These are phyloP conservation scores for Candida rishiriensis DNA, from an alignment of 805 yeast species.

Conservation along the genomic window DNA sequence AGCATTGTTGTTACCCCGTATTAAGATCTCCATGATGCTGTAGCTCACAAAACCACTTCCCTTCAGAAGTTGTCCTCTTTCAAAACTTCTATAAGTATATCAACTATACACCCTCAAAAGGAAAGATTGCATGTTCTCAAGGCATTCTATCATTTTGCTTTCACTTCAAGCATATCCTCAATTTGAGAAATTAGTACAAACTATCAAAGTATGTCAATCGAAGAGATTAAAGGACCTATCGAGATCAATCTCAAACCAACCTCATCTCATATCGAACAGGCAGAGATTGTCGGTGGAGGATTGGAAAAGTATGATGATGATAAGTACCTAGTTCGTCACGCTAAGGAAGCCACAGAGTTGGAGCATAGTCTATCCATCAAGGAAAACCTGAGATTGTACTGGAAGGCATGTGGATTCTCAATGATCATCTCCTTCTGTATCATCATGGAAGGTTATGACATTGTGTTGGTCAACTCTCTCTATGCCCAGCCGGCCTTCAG, in stretches of 20 bases:
- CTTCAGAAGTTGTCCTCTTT: no score
- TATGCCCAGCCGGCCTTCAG: constrained; percentile 33
- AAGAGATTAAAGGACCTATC: not conserved
- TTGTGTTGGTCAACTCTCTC: constrained; percentile 32
- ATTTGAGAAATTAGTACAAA: no score
- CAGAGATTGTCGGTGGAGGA: not conserved
- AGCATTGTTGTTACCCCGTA: no score
- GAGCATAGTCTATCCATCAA: constrained; percentile 1
- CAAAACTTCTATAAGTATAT: no score
- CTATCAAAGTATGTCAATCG: no score
- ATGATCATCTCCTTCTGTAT: constrained; percentile 34
- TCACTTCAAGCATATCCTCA: no score
- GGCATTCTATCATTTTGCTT: no score
- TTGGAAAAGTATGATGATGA: constrained; percentile 2
- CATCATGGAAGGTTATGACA: constrained; percentile 42
- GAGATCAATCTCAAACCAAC: not conserved
- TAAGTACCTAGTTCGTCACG: constrained; percentile 2
- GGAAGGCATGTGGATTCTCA: constrained; percentile 37
- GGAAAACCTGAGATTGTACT: constrained; percentile 36
- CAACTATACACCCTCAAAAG: no score
- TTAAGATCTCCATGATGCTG: no score
- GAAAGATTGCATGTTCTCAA: no score
- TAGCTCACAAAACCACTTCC: no score
- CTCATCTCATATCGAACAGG: constrained; percentile 1
- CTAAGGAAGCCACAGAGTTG: constrained; percentile 3